phyloP scores from a whole-genome alignment of 2,329 filamentous ascomycete genomes.

The Aspergillus neotritici region DNA sequence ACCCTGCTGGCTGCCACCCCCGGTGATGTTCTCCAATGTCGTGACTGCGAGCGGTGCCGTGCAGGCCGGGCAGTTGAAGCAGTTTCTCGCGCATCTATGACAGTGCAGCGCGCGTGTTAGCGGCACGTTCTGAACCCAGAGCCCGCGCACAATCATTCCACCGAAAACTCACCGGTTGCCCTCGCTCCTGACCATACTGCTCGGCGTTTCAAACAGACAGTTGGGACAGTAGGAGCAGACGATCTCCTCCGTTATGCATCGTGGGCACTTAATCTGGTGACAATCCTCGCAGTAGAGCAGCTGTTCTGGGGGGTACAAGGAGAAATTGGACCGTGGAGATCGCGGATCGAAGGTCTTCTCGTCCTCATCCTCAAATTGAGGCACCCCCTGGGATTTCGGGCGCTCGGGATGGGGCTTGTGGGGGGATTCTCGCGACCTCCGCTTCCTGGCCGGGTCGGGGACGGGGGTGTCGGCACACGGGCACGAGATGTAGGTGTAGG shows the following conservation, averaged over 20 bases:
- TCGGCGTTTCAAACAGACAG: conserved; percentile 93
- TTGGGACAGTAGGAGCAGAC: conserved; percentile 92
- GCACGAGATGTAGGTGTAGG: conserved; percentile 61
- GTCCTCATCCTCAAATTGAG: conserved; percentile 57
- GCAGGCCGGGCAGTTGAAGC: conserved; percentile 91
- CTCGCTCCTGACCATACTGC: conserved; percentile 84
- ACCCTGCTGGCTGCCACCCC: conserved; percentile 41
- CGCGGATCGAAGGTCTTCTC: conserved; percentile 81
- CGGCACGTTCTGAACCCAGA: background rate
- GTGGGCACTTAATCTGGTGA: conserved; percentile 87
- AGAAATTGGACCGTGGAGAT: conserved; percentile 79
- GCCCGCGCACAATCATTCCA: background rate
- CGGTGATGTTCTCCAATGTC: conserved; percentile 55
- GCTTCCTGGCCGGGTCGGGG: conserved; percentile 36
- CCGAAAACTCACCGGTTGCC: conserved; percentile 68
- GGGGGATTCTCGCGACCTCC: conserved; percentile 32
- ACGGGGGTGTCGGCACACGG: conserved; percentile 52
- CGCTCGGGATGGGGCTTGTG: conserved; percentile 27
- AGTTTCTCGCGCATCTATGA: conserved; percentile 79
- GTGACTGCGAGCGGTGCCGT: conserved; percentile 72
- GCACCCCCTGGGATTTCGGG: conserved; percentile 12
- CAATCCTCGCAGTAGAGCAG: conserved; percentile 97
- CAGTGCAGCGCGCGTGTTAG: background rate
- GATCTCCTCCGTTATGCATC: conserved; percentile 89
- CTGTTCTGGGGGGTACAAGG: conserved; percentile 86